Base-by-base conservation (phyloP, 306 rosid genomes). In the Vicia villosa region DNA sequence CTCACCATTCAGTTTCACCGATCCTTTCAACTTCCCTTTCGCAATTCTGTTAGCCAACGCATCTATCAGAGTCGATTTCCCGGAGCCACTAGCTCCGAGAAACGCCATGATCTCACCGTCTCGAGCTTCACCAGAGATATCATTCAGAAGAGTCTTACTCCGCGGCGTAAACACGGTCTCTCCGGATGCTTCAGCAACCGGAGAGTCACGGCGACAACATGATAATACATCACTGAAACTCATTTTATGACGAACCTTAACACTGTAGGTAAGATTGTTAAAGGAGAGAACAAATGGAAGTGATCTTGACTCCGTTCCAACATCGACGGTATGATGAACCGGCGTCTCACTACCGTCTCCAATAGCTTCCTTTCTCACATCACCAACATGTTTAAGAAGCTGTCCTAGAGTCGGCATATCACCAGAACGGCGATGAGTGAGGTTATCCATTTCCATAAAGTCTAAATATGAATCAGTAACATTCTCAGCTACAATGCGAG, bases 101-200 rank as follows among this genome's bases (percentile, higher is more conserved):
- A 94, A 97, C 7, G 97, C 97, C 26, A 94, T 73, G 41, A 94
- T 87, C 76, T 94, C 97, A 0, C 99, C 99, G 40, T 94, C 99
- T 0, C 88, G 85, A 0, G 97, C 97, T 63, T 88, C 97, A 8
- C 99, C 97, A 30, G 95, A 89, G 75, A 94, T 87, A 41, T 94
- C 87, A 28, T 91, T 85, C 10, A 94, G 79, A 0, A 94, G 86
- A 20, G 87, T 89, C 85, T 89, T 94, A 6, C 85, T 89, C 7
- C 64, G 43, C 0, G 72, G 43, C 0, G 72, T 11, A 69, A 88
- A 90, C 10, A 83, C 30, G 1, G 74, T 70, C 41, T 87, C 98
- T 0, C 82, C 91, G 0, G 91, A 78, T 0, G 46, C 36, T 3
- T 73, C 85, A 0, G 6, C 75, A 14, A 82, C 63, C 1, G 85